Evolutionary conservation across 768 basidiomycete genomes (phyloP).

Genomic region (Mycena alexandri): DNA sequence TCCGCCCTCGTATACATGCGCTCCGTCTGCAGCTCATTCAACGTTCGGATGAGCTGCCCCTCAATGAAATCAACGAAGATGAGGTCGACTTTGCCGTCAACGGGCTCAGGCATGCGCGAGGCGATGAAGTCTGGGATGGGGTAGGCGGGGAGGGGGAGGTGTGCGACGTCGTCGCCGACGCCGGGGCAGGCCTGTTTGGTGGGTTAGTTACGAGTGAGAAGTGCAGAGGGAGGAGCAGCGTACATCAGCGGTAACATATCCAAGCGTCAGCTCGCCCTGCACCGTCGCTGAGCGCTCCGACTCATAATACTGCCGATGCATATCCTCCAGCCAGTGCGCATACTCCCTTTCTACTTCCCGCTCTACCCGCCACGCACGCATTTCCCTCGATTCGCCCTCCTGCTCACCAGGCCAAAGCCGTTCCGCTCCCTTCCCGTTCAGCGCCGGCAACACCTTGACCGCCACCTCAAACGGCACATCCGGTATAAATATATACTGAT

Average conservation of each 20-base stretch:
- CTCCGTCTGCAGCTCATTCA: constrained; percentile 57
- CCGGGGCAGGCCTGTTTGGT: constrained; percentile 43
- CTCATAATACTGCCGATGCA: constrained; percentile 42
- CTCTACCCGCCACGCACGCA: constrained; percentile 41
- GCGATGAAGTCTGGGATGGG: constrained; percentile 35
- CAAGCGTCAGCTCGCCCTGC: constrained; percentile 54
- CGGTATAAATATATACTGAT: constrained; percentile 61
- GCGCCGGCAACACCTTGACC: constrained; percentile 51
- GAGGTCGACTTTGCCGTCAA: constrained; percentile 59
- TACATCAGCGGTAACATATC: constrained; percentile 65
- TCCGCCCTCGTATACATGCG: constrained; percentile 50
- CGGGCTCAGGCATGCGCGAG: constrained; percentile 47
- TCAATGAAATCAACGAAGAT: constrained; percentile 68
- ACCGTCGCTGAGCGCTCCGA: constrained; percentile 36
- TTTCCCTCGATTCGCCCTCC: constrained; percentile 17
- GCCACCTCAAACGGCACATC: constrained; percentile 56
- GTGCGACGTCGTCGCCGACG: constrained; percentile 42
- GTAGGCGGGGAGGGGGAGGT: constrained; percentile 25
- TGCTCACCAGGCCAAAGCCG: constrained; percentile 25
- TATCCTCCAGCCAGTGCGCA: constrained; percentile 56
- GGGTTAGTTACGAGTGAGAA: neutral
- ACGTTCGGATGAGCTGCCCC: constrained; percentile 50
- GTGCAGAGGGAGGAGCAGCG: neutral
- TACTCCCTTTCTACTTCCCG: constrained; percentile 54
- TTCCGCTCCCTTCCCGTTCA: constrained; percentile 41